These are phyloP conservation scores for Aspergillus candidus DNA, from an alignment of 2,329 filamentous ascomycete genomes.

Conservation along the genomic window DNA sequence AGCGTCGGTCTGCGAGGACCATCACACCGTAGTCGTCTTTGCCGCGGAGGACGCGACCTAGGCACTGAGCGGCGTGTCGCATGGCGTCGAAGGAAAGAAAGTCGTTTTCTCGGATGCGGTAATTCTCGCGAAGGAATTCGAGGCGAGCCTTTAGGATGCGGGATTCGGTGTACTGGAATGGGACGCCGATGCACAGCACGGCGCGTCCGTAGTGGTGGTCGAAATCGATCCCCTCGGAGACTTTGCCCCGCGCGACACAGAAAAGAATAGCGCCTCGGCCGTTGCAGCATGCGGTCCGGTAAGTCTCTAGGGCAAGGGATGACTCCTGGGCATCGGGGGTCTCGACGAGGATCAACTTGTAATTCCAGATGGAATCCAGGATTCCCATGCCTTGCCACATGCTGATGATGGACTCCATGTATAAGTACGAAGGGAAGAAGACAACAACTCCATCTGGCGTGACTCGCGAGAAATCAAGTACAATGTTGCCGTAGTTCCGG, in stretches of 20 bases:
- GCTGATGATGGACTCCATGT: slow-evolving; percentile 98
- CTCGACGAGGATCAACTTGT: slow-evolving; percentile 96
- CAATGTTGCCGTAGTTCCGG: slow-evolving; percentile 85
- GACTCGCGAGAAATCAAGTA: slow-evolving; percentile 92
- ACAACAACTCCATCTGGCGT: slow-evolving; percentile 98
- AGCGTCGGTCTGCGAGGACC: slow-evolving; percentile 90
- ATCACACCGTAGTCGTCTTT: slow-evolving; percentile 99
- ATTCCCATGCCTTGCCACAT: slow-evolving; percentile 99
- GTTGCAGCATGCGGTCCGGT: slow-evolving; percentile 95
- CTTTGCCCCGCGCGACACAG: slow-evolving; percentile 94
- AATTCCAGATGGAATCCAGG: slow-evolving; percentile 96
- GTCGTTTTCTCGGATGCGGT: slow-evolving; percentile 93
- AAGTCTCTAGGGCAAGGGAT: slow-evolving; percentile 89
- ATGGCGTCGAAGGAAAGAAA: slow-evolving; percentile 98
- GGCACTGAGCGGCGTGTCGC: slow-evolving; percentile 95
- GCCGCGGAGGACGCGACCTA: slow-evolving; percentile 87
- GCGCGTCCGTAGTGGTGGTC: slow-evolving; percentile 97
- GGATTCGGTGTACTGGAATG: slow-evolving; percentile 98
- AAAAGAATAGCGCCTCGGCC: slow-evolving; percentile 87
- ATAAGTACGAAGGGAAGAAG: slow-evolving; percentile 96
- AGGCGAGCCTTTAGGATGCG: slow-evolving; percentile 91
- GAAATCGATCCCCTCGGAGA: slow-evolving; percentile 97
- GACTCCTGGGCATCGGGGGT: slow-evolving; percentile 97
- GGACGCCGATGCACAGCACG: slow-evolving; percentile 92
- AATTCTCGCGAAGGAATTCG: slow-evolving; percentile 94